Evolutionary conservation across 495 filamentous ascomycete species (phyloP).

Genomic region (Xylaria flabelliformis): DNA sequence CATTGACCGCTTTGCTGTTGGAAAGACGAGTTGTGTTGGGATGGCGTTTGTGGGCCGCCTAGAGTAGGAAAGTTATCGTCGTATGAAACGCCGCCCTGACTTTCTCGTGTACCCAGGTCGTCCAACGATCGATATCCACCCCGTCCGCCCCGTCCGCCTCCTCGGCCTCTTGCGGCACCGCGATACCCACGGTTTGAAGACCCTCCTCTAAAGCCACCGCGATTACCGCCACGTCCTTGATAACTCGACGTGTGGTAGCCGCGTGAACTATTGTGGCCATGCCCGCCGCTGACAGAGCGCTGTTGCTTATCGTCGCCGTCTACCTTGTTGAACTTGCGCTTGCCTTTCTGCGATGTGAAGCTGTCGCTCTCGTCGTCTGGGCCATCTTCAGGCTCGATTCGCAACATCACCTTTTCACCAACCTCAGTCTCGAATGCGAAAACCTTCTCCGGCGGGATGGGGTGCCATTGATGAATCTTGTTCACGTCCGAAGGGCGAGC

Average conservation of each 20-base stretch:
- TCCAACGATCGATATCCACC: slow-evolving; percentile 57
- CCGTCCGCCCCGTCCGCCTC: slow-evolving; percentile 50
- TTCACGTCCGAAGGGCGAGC: slow-evolving; percentile 79
- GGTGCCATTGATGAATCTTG: slow-evolving; percentile 85
- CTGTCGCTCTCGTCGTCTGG: slow-evolving; percentile 65
- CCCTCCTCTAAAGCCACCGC: slow-evolving; percentile 44
- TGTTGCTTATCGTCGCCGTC: slow-evolving; percentile 56
- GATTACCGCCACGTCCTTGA: slow-evolving; percentile 57
- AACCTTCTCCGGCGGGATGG: slow-evolving; percentile 67
- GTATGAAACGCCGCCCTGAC: slow-evolving; percentile 43
- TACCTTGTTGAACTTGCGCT: slow-evolving; percentile 55
- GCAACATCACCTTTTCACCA: slow-evolving; percentile 82
- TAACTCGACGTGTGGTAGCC: slow-evolving; percentile 47
- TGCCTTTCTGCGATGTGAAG: slow-evolving; percentile 61
- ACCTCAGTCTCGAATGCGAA: slow-evolving; percentile 80
- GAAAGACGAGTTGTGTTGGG: slow-evolving; percentile 36
- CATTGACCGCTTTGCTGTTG: slow-evolving; percentile 37
- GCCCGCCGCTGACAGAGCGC: slow-evolving; percentile 38
- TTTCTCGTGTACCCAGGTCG: slow-evolving; percentile 50
- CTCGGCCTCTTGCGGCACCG: slow-evolving; percentile 34
- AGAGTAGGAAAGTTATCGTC: slow-evolving; percentile 44
- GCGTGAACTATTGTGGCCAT: slow-evolving; percentile 43
- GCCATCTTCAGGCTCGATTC: slow-evolving; percentile 73
- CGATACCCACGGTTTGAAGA: slow-evolving; percentile 33
- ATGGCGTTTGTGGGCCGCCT: slow-evolving; percentile 27